These are phyloP conservation scores for Lumnitzera racemosa DNA, from an alignment of 345 rosid genomes.

Conservation along the genomic window DNA sequence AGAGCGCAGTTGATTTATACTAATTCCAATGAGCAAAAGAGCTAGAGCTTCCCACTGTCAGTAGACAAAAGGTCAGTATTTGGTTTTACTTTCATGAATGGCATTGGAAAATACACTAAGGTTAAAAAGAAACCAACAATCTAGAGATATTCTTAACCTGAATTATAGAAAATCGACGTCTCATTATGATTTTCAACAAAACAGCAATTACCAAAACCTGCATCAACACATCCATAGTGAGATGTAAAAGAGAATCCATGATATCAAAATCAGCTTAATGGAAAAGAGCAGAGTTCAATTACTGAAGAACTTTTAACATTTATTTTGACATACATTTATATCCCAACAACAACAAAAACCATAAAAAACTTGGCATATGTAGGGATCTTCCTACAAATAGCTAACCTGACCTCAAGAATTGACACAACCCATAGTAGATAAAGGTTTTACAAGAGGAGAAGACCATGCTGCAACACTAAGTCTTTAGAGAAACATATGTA, in stretches of 20 bases:
- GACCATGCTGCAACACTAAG: no score
- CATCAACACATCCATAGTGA: slow-evolving; percentile 5
- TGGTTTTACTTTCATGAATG: background rate
- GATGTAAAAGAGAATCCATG: no score
- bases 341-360: no score
- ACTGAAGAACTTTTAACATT: no score
- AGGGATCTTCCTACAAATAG: no score
- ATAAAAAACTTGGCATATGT: no score
- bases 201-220: slow-evolving; percentile 95
- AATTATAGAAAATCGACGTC: slow-evolving; percentile 76
- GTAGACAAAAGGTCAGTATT: slow-evolving; percentile 1
- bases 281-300: no score
- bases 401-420: background rate
- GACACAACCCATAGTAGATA: no score
- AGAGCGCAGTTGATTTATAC: slow-evolving; percentile 85
- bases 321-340: no score
- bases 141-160: slow-evolving; percentile 42
- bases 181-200: slow-evolving; percentile 81
- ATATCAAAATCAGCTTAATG: no score
- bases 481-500: no score
- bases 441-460: no score
- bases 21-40: slow-evolving; percentile 81
- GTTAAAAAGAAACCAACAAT: background rate
- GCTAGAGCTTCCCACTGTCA: slow-evolving; percentile 98
- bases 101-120: background rate